Evolutionary conservation across 2,329 filamentous ascomycete genomes (phyloP), one percentile per base, ranked within the genome.

Genomic region (Fusarium mundagurra): DNA sequence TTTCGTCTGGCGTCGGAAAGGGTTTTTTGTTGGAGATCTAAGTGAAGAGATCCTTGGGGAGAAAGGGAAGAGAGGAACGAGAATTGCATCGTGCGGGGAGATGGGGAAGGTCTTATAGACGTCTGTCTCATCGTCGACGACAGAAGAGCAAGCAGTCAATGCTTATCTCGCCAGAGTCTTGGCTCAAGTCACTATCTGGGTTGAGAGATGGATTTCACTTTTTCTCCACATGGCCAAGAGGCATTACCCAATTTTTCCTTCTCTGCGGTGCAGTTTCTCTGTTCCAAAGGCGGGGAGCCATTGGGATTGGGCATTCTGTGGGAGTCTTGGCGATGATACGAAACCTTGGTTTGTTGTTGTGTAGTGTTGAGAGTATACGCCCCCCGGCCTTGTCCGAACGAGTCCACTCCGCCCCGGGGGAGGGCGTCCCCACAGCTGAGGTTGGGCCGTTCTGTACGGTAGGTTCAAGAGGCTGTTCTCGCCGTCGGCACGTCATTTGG

Each of bases 141-240:
- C 50, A 53, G 53, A 53, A 53, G 50, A 73, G 60, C 38, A 41
- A 71, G 57, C 38, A 41, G 51, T 55, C 51, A 61, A 69, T 69
- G 61, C 72, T 72, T 72, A 74, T 73, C 72, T 75, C 70, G 54
- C 61, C 53, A 41, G 54, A 64, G 58, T 67, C 65, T 69, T 66
- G 48, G 61, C 61, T 70, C 66, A 64, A 67, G 66, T 73, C 67
- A 65, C 63, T 64, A 75, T 73, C 59, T 54, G 59, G 64, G 63
- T 71, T 63, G 41, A 61, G 61, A 59, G 67, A 64, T 61, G 41
- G 41, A 67, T 44, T 51, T 48, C 58, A 53, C 34, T 44, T 6
- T 75, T 73, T 60, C 54, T 72, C 64, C 76, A 76, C 76, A 78
- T 62, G 39, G 74, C 74, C 76, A 78, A 78, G 76, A 18, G 22